These are phyloP conservation scores for Solanum paucissectum DNA, from an alignment of 257 asterid species.

Conservation along the genomic window DNA sequence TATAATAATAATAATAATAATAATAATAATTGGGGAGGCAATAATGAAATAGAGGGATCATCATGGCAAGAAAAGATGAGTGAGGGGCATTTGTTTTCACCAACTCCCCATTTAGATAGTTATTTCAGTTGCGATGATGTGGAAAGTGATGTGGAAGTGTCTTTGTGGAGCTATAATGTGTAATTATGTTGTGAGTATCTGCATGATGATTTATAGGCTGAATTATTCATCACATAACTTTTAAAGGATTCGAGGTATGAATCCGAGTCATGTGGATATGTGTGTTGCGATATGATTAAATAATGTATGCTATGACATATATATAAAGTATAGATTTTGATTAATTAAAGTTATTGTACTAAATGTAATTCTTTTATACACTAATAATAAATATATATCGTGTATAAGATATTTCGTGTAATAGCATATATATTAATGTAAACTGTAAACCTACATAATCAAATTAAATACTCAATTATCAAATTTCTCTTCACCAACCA, in stretches of 20 bases:
- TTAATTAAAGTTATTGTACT: background rate
- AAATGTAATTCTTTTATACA: background rate
- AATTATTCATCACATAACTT: background rate
- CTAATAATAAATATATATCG: too few species aligned
- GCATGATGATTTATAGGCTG: background rate
- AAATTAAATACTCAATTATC: background rate
- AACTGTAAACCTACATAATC: background rate
- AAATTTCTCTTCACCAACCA: too few species aligned
- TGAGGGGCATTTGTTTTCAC: slow-evolving; percentile 48
- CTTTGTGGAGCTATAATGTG: slow-evolving; percentile 33
- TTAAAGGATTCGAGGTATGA: background rate
- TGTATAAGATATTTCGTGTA: background rate
- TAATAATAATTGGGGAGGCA: background rate
- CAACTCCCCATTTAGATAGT: slow-evolving; percentile 31
- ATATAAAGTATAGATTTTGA: background rate
- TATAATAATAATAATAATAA: too few species aligned
- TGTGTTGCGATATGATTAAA: background rate
- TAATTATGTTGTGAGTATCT: background rate
- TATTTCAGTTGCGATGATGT: slow-evolving; percentile 27
- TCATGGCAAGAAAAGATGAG: slow-evolving; percentile 11
- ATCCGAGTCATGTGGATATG: background rate
- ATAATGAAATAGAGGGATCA: slow-evolving; percentile 1
- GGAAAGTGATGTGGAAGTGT: slow-evolving; percentile 18
- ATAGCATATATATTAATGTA: background rate
- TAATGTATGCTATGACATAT: background rate